Percentiles rank a stretch among this genome's conserved stretches.
phyloP scores from a whole-genome alignment of 2,329 filamentous ascomycete genomes.

The Cercospora sp. region DNA sequence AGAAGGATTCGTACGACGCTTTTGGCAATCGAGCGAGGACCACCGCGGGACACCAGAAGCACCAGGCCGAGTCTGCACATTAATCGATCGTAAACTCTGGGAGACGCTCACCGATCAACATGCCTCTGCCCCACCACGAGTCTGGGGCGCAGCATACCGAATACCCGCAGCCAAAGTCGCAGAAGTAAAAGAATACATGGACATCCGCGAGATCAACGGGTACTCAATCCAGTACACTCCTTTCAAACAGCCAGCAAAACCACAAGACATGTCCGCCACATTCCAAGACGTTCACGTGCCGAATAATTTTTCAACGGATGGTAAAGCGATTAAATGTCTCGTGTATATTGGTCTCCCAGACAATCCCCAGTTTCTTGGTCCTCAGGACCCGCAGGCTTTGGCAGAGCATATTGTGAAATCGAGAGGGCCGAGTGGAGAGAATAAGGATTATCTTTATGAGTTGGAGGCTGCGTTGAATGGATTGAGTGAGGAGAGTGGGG shows the following conservation, averaged over 20 bases:
- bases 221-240: constrained; percentile 91
- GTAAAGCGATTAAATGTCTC: constrained; percentile 56
- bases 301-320: constrained; percentile 14
- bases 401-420: constrained; percentile 79
- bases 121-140: constrained; percentile 60
- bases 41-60: constrained; percentile 86
- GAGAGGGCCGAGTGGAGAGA: constrained; percentile 80
- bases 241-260: constrained; percentile 50
- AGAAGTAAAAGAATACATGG: constrained; percentile 81
- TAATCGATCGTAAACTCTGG: constrained; percentile 85
- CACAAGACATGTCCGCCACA: constrained; percentile 54
- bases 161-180: constrained; percentile 76
- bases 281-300: constrained; percentile 47
- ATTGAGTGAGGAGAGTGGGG: constrained; percentile 73
- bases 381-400: constrained; percentile 73
- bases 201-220: constrained; percentile 95
- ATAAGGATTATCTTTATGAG: constrained; percentile 83
- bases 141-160: constrained; percentile 82
- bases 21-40: constrained; percentile 98
- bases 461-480: constrained; percentile 73
- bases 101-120: constrained; percentile 68
- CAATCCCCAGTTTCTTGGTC: constrained; percentile 88
- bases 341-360: constrained; percentile 94
- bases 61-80: constrained; percentile 87
- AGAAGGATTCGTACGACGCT: constrained; percentile 87